These are phyloP conservation scores for Hyphodiscus sp. DNA, from an alignment of 2,329 filamentous ascomycete genomes.

Conservation along the genomic window DNA sequence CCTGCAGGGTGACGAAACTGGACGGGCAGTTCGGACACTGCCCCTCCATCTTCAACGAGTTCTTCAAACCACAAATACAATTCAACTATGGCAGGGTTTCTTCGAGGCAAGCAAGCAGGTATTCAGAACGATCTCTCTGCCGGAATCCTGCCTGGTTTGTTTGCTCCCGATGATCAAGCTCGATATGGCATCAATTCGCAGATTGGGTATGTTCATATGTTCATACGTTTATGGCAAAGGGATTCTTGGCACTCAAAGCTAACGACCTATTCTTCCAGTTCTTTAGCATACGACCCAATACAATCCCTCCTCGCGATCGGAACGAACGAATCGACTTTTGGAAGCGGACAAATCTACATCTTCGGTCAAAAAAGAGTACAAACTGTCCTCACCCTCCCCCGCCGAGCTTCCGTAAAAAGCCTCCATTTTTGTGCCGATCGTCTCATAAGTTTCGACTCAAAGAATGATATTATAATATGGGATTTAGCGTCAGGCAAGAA, in stretches of 20 bases:
- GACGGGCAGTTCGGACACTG: background rate
- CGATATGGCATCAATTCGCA: conserved; percentile 78
- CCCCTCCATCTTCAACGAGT: background rate
- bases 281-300: conserved; percentile 84
- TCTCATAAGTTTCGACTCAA: conserved; percentile 76
- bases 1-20: background rate
- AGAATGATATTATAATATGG: conserved; percentile 80
- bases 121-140: conserved; percentile 87
- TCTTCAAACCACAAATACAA: background rate
- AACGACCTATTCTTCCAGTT: conserved; percentile 44
- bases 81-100: conserved; percentile 71
- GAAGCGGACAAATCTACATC: conserved; percentile 81
- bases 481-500: conserved; percentile 65
- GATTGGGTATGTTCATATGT: conserved; percentile 57
- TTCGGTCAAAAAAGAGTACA: conserved; percentile 77
- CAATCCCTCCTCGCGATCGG: conserved; percentile 91
- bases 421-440: conserved; percentile 84
- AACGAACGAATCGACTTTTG: conserved; percentile 80
- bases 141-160: conserved; percentile 69
- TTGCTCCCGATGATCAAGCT: conserved; percentile 75
- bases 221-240: conserved; percentile 5
- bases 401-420: conserved; percentile 66
- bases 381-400: conserved; percentile 64
- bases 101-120: conserved; percentile 88
- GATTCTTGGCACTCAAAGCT: conserved; percentile 8